Conservation (phyloP, 768 basidiomycete genomes). For the Stropharia rugosoannulata region DNA sequence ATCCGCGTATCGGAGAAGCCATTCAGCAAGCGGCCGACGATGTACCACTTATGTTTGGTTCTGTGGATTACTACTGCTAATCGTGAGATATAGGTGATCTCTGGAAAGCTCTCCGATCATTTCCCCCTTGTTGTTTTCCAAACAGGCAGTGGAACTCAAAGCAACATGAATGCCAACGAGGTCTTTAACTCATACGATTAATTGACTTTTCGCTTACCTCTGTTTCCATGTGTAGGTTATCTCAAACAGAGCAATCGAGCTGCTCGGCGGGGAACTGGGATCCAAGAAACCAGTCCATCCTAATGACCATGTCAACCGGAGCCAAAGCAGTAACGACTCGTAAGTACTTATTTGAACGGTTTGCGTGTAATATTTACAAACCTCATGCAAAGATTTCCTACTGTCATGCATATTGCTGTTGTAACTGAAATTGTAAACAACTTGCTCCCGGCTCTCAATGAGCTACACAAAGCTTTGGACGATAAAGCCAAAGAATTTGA, state of each 20-base stretch:
- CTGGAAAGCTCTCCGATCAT: conserved; percentile 90
- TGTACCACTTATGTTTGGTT: conserved; percentile 39
- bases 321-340: conserved; percentile 99
- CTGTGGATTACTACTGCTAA: background rate
- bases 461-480: conserved; percentile 81
- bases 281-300: conserved; percentile 98
- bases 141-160: conserved; percentile 98
- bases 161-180: conserved; percentile 99
- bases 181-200: conserved; percentile 31
- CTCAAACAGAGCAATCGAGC: conserved; percentile 96
- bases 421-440: conserved; percentile 81
- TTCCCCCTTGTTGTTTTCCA: conserved; percentile 99
- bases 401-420: conserved; percentile 97
- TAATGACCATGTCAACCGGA: conserved; percentile 99
- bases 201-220: background rate
- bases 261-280: conserved; percentile 92
- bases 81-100: conserved; percentile 76
- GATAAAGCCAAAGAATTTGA: conserved; percentile 83
- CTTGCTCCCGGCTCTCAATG: conserved; percentile 82
- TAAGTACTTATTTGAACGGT: conserved; percentile 35
- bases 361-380: background rate
- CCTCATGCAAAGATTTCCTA: conserved; percentile 74
- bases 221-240: conserved; percentile 63
- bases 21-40: conserved; percentile 96
- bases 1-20: conserved; percentile 81